Conservation (phyloP, 768 basidiomycete species). For the Leucogyrophana mollusca region DNA sequence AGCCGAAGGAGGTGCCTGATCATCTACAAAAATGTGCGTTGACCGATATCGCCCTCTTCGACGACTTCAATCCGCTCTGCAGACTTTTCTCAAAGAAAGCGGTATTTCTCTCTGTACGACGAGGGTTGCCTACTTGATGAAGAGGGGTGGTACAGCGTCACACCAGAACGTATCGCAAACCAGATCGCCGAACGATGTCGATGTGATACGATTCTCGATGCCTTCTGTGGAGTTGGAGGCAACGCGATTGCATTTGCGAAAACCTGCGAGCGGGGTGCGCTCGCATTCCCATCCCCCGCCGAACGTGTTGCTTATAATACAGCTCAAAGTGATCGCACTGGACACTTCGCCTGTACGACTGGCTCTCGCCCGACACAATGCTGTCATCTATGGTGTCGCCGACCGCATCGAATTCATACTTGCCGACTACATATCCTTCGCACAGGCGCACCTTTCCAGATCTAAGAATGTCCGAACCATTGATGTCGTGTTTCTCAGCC, state of each 20-base stretch:
- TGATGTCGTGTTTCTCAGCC: slow-evolving; percentile 90
- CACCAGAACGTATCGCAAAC: slow-evolving; percentile 87
- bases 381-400: slow-evolving; percentile 89
- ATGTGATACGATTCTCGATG: slow-evolving; percentile 82
- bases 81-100: slow-evolving; percentile 87
- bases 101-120: slow-evolving; percentile 79
- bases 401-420: slow-evolving; percentile 95
- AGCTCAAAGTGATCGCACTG: slow-evolving; percentile 93
- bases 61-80: neutral
- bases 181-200: slow-evolving; percentile 94
- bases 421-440: slow-evolving; percentile 82
- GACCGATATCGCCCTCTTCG: neutral
- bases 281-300: no score
- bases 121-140: slow-evolving; percentile 86
- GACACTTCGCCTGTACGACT: slow-evolving; percentile 85
- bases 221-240: slow-evolving; percentile 97
- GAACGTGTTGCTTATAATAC: slow-evolving; percentile 81
- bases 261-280: slow-evolving; percentile 90
- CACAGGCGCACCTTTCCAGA: slow-evolving; percentile 45
- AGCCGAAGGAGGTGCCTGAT: slow-evolving; percentile 66
- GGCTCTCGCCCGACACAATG: slow-evolving; percentile 91
- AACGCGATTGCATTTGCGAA: slow-evolving; percentile 97
- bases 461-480: slow-evolving; percentile 47
- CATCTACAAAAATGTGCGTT: slow-evolving; percentile 81
- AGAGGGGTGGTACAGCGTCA: slow-evolving; percentile 98